Evolutionary conservation across 129 eudicot genomes (phyloP), one percentile per base, ranked within the genome.

Genomic region (Artemisia argyi): DNA sequence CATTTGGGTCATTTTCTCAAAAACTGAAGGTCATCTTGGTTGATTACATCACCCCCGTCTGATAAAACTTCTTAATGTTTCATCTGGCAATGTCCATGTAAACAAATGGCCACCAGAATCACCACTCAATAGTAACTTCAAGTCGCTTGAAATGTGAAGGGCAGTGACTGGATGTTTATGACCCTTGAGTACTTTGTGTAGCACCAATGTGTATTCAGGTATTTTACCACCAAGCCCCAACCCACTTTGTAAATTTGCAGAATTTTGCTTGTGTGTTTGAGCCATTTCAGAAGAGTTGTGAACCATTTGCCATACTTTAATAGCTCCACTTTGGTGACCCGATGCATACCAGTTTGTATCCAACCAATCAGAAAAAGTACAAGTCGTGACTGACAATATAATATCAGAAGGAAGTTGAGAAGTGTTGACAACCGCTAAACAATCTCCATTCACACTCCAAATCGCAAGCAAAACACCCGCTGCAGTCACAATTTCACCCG

Each of bases 271-370:
- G 32, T 70, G 60, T 68, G 67, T 64, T 77, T 82, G 83, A 65
- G 73, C 75, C 18, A 68, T 48, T 52, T 87, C 86, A 22, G 71
- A 69, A 5, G 89, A 77, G 47, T 66, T 79, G 50, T 90, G 99
- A 17, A 94, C 85, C 99, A 90, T 84, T 69, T 88, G 82, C 99
- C 97, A 94, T 12, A 94, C 84, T 79, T 90, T 94, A 15, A 94
- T 82, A 1, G 91, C 96, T 22, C 99, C 99, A 57, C 99, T 94
- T 63, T 88, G 97, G 75, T 94, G 99, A 53, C 99, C 99, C 8
- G 99, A 86, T 5, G 86, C 83, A 68, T 82, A 88, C 99, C 99
- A 95, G 73, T 88, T 86, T 3, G 86, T 80, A 14, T 94, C 94
- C 77, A 82, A 54, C 97, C 99, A 90, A 82, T 95, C 99, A 5